phyloP scores from a whole-genome alignment of 176 grass and related monocot species.

The Triticum turgidum region DNA sequence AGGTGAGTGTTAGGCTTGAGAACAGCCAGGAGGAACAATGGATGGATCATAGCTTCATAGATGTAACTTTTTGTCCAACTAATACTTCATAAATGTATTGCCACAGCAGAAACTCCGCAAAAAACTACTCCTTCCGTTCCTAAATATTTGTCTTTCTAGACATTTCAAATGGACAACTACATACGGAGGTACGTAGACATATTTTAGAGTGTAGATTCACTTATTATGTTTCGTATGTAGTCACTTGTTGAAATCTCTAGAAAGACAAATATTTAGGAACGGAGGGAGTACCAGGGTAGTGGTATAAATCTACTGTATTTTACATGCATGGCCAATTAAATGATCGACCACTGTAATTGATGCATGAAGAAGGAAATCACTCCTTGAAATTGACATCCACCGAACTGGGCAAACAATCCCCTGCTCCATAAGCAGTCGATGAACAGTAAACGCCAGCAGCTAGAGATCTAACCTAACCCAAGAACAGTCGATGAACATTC shows the following conservation, averaged over 20 bases:
- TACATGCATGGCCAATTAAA: not conserved
- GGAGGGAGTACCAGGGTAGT: not conserved
- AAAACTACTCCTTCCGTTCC: not conserved
- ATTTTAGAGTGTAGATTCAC: too few relatives aligned
- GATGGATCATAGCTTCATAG: not conserved
- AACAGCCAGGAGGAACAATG: not conserved
- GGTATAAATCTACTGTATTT: not conserved
- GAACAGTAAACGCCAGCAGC: not conserved
- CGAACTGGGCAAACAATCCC: not conserved
- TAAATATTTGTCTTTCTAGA: too few relatives aligned
- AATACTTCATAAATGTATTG: not conserved
- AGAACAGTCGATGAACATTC: not conserved
- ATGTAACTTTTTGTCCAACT: not conserved
- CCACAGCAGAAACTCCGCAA: not conserved
- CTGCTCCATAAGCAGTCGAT: not conserved
- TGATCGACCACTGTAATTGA: not conserved
- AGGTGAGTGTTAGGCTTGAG: conserved; percentile 27
- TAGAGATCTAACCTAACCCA: not conserved
- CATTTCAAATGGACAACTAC: too few relatives aligned
- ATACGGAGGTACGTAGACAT: too few relatives aligned
- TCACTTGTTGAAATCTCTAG: too few relatives aligned
- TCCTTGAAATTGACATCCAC: not conserved
- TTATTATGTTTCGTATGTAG: too few relatives aligned
- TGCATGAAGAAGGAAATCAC: conserved; percentile 4
- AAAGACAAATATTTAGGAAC: too few relatives aligned